Percentiles rank a stretch among this genome's conserved stretches.
These are phyloP conservation scores for Candida loeiensis DNA, from an alignment of 805 yeast species.

Conservation along the genomic window DNA sequence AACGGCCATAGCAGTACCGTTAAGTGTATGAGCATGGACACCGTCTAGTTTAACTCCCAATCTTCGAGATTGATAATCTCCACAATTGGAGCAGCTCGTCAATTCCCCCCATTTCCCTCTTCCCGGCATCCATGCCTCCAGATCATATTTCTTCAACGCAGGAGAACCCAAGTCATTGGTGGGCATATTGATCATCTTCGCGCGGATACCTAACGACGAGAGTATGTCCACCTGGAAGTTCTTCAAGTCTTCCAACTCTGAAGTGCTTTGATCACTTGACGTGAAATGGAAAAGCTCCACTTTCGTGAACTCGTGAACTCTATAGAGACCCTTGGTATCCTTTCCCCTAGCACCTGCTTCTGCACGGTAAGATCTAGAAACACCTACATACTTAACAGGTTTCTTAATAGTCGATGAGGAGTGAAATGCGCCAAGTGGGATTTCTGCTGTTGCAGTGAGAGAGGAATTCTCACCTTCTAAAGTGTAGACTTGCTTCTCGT, in stretches of 20 bases:
- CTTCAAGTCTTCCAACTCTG: conserved; percentile 57
- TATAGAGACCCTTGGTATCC: conserved; percentile 85
- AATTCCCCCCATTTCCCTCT: conserved; percentile 91
- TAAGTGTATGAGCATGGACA: conserved; percentile 74
- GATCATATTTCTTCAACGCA: conserved; percentile 85
- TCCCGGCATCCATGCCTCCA: conserved; percentile 99
- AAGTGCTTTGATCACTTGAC: conserved; percentile 41
- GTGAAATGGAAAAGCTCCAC: conserved; percentile 87
- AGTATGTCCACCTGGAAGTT: conserved; percentile 65
- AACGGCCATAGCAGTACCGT: conserved; percentile 94
- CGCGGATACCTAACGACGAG: conserved; percentile 65
- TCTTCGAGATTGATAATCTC: conserved; percentile 86
- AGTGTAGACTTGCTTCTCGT: conserved; percentile 80
- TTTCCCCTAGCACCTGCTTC: conserved; percentile 97
- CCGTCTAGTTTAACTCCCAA: conserved; percentile 55
- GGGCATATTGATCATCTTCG: conserved; percentile 86
- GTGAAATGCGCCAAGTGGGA: conserved; percentile 81
- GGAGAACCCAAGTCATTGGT: conserved; percentile 90
- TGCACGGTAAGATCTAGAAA: conserved; percentile 84
- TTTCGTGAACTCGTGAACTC: conserved; percentile 96
- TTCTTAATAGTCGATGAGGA: conserved; percentile 48
- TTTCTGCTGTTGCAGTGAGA: conserved; percentile 92
- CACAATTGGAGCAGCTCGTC: conserved; percentile 86
- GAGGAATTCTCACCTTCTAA: conserved; percentile 55
- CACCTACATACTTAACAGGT: conserved; percentile 68